Evolutionary conservation across 2,329 filamentous ascomycete species (phyloP).

Genomic region (Pseudogymnoascus sp.): DNA sequence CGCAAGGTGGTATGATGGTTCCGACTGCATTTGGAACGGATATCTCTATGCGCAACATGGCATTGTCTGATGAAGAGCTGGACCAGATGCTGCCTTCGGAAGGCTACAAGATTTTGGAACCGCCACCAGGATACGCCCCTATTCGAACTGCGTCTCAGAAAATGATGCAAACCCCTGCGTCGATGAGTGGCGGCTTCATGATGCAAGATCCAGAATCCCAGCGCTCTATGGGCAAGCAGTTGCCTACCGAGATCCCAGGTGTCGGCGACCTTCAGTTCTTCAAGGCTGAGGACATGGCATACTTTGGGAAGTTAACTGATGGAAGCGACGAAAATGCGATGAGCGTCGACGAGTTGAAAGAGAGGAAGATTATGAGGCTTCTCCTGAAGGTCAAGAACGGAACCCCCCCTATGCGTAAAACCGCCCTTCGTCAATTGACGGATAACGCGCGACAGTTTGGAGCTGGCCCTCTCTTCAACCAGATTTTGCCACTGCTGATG

Average conservation of each 20-base stretch:
- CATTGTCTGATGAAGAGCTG: conserved; percentile 88
- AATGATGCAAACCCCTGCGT: conserved; percentile 64
- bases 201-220: conserved; percentile 92
- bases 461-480: conserved; percentile 89
- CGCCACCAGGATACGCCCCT: conserved; percentile 86
- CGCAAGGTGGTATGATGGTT: conserved; percentile 47
- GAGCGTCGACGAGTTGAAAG: conserved; percentile 91
- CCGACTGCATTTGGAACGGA: conserved; percentile 73
- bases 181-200: conserved; percentile 74
- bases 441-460: conserved; percentile 97
- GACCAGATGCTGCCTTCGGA: conserved; percentile 84
- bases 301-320: conserved; percentile 96
- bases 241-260: conserved; percentile 91
- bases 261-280: conserved; percentile 96
- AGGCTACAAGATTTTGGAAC: conserved; percentile 86
- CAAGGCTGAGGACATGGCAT: conserved; percentile 97
- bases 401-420: conserved; percentile 97
- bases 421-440: conserved; percentile 89
- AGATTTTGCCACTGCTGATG: conserved; percentile 95
- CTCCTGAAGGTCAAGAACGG: conserved; percentile 98
- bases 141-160: conserved; percentile 71
- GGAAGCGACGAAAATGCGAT: conserved; percentile 86
- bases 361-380: conserved; percentile 96
- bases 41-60: conserved; percentile 68
- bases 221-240: conserved; percentile 76